Evolutionary conservation across 768 basidiomycete genomes (phyloP).

Genomic region (Suillus hirtellus): DNA sequence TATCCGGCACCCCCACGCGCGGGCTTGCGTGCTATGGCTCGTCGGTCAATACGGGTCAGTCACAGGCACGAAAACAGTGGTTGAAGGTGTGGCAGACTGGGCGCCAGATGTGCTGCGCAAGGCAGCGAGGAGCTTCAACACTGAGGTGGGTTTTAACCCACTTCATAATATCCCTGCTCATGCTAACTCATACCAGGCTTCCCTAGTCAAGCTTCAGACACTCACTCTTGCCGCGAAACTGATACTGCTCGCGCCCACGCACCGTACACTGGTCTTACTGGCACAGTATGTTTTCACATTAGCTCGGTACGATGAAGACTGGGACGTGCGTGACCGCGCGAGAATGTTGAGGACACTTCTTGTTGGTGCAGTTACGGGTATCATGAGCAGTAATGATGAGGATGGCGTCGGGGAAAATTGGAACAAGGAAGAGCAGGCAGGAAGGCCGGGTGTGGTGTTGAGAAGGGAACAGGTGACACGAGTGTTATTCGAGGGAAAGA

Average conservation of each 20-base stretch:
- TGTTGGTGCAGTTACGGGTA: slow-evolving; percentile 47
- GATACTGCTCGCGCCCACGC: slow-evolving; percentile 61
- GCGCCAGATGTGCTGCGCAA: slow-evolving; percentile 90
- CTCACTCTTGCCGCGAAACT: slow-evolving; percentile 88
- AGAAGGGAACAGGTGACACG: slow-evolving; percentile 79
- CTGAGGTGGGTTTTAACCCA: slow-evolving; percentile 55
- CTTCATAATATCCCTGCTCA: no score
- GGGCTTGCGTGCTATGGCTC: slow-evolving; percentile 90
- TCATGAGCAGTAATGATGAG: slow-evolving; percentile 39
- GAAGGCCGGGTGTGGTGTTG: slow-evolving; percentile 61
- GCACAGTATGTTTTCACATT: slow-evolving; percentile 76
- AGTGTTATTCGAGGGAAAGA: slow-evolving; percentile 80
- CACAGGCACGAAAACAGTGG: slow-evolving; percentile 32
- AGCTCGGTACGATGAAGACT: slow-evolving; percentile 85
- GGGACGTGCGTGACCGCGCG: slow-evolving; percentile 89
- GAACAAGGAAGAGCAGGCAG: background rate
- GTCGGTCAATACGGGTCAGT: slow-evolving; percentile 82
- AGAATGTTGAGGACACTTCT: slow-evolving; percentile 78
- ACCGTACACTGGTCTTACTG: slow-evolving; percentile 52
- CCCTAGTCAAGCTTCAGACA: slow-evolving; percentile 78
- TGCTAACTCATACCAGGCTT: slow-evolving; percentile 39
- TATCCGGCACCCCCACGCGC: slow-evolving; percentile 75
- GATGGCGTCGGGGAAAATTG: slow-evolving; percentile 31
- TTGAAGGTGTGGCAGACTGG: slow-evolving; percentile 71
- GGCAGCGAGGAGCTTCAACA: slow-evolving; percentile 65